Evolutionary conservation across 441 rosid genomes (phyloP).

Genomic region (Francoa sonchifolia): DNA sequence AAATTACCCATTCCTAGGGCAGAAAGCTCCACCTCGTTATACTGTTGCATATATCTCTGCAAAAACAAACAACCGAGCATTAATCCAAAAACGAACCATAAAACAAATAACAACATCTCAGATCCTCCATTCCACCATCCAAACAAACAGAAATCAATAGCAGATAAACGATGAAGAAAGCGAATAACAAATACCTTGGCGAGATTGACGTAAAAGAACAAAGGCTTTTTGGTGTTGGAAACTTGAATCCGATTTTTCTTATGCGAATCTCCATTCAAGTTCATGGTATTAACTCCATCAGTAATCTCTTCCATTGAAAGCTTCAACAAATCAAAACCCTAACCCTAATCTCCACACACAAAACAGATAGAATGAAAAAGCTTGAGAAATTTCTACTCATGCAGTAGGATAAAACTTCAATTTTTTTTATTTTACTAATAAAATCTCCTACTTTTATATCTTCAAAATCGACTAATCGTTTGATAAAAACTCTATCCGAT

Average conservation of each 20-base stretch:
- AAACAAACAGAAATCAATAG: neutral
- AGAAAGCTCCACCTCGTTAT: constrained; percentile 76
- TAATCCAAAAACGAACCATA: neutral
- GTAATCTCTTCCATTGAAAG: constrained; percentile 56
- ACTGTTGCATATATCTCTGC: constrained; percentile 94
- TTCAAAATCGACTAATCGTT: no score
- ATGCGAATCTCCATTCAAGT: constrained; percentile 27
- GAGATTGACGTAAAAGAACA: constrained; percentile 88
- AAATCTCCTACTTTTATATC: no score
- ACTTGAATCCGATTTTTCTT: constrained; percentile 90
- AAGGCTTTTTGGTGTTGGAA: constrained; percentile 84
- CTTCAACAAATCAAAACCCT: neutral
- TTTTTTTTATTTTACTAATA: no score
- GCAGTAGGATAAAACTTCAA: no score
- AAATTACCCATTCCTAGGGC: constrained; percentile 87
- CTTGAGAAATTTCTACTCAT: no score
- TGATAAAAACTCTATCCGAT: no score
- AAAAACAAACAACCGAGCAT: constrained; percentile 6
- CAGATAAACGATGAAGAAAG: neutral
- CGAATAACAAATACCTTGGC: constrained; percentile 89
- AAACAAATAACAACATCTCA: neutral
- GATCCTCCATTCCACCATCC: no score
- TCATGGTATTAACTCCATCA: constrained; percentile 54
- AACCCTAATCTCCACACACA: neutral
- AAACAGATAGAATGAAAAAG: no score